A percentile compares a stretch with the other conserved stretches of the same genome.
Evolutionary conservation across 2,329 filamentous ascomycete genomes (phyloP).

Genomic region (Talaromyces sp.): DNA sequence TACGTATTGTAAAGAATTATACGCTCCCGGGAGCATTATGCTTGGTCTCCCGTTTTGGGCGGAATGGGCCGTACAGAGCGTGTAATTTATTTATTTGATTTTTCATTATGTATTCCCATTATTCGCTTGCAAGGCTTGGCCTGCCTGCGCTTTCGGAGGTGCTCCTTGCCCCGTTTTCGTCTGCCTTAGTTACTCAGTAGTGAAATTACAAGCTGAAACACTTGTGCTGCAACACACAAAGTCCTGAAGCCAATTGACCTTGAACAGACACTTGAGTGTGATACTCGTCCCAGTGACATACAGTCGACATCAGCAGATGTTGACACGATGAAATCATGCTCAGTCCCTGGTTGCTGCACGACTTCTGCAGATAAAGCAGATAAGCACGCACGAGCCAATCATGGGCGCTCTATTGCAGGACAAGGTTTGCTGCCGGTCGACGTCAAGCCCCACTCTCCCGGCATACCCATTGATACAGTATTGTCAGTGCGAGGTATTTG

Average conservation of each 20-base stretch:
- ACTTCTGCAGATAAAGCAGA: constrained; percentile 10
- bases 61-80: neutral
- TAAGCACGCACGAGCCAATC: constrained; percentile 14
- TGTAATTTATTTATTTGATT: constrained; percentile 1
- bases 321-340: constrained; percentile 1
- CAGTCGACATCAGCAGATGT: constrained; percentile 1
- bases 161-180: constrained; percentile 13
- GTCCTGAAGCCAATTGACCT: neutral
- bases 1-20: neutral
- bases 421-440: constrained; percentile 6
- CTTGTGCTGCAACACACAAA: neutral
- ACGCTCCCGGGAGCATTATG: neutral
- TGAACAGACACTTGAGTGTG: neutral
- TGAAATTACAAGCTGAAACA: neutral
- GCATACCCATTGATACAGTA: neutral
- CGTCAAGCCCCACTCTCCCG: constrained; percentile 3
- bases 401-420: constrained; percentile 10
- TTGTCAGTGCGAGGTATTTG: neutral
- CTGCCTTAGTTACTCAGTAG: neutral
- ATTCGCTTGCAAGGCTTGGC: neutral
- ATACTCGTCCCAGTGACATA: neutral
- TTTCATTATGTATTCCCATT: constrained; percentile 11
- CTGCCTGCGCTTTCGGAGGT: constrained; percentile 14
- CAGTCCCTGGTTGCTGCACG: constrained; percentile 5
- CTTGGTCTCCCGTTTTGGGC: constrained; percentile 4